phyloP scores from a whole-genome alignment of 163 green algal genomes.

The Scenedesmus sp. region DNA sequence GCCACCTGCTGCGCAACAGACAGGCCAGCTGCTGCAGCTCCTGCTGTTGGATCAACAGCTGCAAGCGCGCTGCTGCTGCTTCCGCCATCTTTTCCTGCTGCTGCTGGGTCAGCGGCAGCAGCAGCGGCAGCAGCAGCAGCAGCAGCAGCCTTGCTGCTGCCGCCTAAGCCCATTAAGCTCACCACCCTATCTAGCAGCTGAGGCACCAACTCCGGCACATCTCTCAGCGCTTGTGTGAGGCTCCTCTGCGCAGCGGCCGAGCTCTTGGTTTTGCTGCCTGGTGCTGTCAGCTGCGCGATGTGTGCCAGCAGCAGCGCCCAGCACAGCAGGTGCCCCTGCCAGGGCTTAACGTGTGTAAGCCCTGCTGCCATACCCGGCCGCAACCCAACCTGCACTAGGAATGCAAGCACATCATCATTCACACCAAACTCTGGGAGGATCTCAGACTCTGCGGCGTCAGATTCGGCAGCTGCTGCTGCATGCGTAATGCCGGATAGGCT shows the following conservation, averaged over 20 bases:
- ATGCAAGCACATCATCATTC: conserved; percentile 49
- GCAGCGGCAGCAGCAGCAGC: not conserved
- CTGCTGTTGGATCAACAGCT: not conserved
- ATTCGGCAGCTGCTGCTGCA: conserved; percentile 37
- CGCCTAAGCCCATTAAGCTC: conserved; percentile 67
- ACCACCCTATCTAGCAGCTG: conserved; percentile 69
- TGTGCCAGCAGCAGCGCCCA: conserved; percentile 82
- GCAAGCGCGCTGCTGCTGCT: not conserved
- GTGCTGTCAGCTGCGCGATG: conserved; percentile 53
- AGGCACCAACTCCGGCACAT: conserved; percentile 65
- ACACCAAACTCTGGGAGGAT: conserved; percentile 60
- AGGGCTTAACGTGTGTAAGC: conserved; percentile 51
- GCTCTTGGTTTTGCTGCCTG: conserved; percentile 12
- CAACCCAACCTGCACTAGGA: conserved; percentile 60
- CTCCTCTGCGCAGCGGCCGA: conserved; percentile 3
- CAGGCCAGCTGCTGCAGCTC: conserved; percentile 10
- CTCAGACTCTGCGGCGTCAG: conserved; percentile 38
- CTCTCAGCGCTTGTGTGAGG: conserved; percentile 65
- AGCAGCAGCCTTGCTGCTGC: not conserved
- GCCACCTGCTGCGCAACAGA: conserved; percentile 32
- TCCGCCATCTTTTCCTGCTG: not conserved
- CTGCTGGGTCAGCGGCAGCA: not conserved
- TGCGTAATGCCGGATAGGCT: conserved; percentile 57
- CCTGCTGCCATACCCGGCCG: conserved; percentile 65
- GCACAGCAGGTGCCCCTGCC: conserved; percentile 64